A percentile compares a stretch with the other conserved stretches of the same genome.
These are phyloP conservation scores for Vicia sativa DNA, from an alignment of 306 rosid genomes.

Conservation along the genomic window DNA sequence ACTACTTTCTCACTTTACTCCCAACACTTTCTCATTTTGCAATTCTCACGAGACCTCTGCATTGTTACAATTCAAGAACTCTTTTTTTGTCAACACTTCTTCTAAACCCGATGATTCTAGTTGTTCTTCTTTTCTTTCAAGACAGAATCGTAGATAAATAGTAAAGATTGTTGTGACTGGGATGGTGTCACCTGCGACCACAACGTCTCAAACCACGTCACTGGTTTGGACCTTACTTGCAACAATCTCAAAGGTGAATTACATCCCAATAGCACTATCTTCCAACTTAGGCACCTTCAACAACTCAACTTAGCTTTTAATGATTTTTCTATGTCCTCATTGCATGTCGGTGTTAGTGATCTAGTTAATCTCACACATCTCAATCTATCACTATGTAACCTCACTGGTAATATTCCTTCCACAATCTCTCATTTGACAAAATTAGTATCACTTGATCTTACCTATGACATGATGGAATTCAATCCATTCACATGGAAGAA, in stretches of 20 bases:
- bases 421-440: conserved; percentile 42
- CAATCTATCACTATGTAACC: not conserved
- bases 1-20: not conserved
- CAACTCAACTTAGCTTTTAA: conserved; percentile 35
- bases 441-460: conserved; percentile 38
- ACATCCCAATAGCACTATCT: conserved; percentile 23
- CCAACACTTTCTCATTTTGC: not conserved
- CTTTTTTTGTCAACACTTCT: not conserved
- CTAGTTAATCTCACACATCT: conserved; percentile 29
- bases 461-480: not conserved
- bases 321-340: conserved; percentile 3
- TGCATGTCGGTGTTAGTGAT: conserved; percentile 18
- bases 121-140: not conserved
- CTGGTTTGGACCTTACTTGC: not conserved
- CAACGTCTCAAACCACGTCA: not conserved
- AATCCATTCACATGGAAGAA: conserved; percentile 31
- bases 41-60: conserved; percentile 2
- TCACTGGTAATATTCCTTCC: conserved; percentile 37
- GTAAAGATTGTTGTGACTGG: not conserved
- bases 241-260: not conserved
- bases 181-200: not conserved
- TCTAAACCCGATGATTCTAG: not conserved
- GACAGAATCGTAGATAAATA: not conserved
- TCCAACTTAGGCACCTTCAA: conserved; percentile 19
- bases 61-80: conserved; percentile 18